phyloP scores from a whole-genome alignment of 192 early-diverging fungal genomes.

The Backusella westeae region DNA sequence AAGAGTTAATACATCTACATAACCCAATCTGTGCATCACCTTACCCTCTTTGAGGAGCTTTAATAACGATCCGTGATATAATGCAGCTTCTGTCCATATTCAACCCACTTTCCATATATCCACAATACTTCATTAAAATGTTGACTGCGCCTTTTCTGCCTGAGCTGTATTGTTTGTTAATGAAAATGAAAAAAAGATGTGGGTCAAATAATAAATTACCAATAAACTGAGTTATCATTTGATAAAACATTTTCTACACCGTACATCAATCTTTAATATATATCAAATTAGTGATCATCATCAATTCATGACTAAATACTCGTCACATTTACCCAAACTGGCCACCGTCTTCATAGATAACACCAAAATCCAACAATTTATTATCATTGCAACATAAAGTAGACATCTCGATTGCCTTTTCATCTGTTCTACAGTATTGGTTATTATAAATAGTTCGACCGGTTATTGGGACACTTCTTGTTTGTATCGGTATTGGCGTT shows the following conservation, averaged over 20 bases:
- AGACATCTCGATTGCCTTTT: background rate
- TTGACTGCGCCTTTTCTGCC: conserved; percentile 29
- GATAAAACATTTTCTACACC: conserved; percentile 14
- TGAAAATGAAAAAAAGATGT: background rate
- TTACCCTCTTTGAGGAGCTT: conserved; percentile 47
- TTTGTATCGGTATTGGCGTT: background rate
- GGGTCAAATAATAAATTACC: background rate
- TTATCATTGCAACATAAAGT: background rate
- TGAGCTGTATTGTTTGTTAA: conserved; percentile 9
- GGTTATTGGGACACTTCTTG: background rate
- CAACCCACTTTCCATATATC: background rate
- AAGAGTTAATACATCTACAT: background rate
- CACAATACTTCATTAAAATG: conserved; percentile 21
- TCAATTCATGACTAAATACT: background rate
- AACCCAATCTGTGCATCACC: background rate
- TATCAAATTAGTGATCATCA: background rate
- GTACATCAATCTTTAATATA: background rate
- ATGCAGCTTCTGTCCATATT: conserved; percentile 34
- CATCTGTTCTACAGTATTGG: background rate
- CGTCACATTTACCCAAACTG: background rate
- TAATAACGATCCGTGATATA: conserved; percentile 43
- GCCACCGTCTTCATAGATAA: background rate
- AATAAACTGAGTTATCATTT: conserved; percentile 16
- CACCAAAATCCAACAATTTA: background rate
- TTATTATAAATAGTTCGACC: background rate